Evolutionary conservation across 2,329 filamentous ascomycete species (phyloP), one percentile per base, ranked within the genome.

Genomic region (Colletotrichum brevisporum): DNA sequence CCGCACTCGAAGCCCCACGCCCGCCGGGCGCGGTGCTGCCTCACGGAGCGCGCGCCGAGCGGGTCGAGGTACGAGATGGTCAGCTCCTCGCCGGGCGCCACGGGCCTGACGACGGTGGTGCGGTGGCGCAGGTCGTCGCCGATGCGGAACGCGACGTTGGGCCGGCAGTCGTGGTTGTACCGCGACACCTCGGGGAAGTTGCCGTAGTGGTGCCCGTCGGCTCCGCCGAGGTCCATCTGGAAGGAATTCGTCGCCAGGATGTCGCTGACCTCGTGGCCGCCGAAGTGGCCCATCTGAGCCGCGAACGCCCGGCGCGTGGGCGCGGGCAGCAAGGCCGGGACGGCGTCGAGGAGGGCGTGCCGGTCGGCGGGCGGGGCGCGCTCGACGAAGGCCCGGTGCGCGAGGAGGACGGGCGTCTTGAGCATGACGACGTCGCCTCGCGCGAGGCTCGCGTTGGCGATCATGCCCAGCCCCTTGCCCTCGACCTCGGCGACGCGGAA

Each of bases 151-250:
- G 80, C 82, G 41, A 80, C 78, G 67, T 84, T 84, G 27, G 83
- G 80, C 2, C 82, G 77, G 69, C 83, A 84, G 73, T 83, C 81
- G 74, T 84, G 83, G 75, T 84, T 84, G 66, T 83, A 74, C n/a
- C 81, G 76, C 15, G 82, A 72, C 12, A 72, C 69, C 21, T 71
- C 71, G 13, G 69, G 69, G 50, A 66, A 72, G 54, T 71, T 71
- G 50, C 64, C 71, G 51, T 71, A 72, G 21, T 72, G 69, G 41
- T 72, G 65, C 36, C 57, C 70, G 31, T 57, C 67, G 6, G 47
- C 61, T 8, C 67, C 70, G 57, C 70, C 70, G 3, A 72, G 39
- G 58, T 72, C 71, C 54, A 72, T 68, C 58, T 72, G 71, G 69
- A 72, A 72, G 21, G 71, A 69, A 51, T 72, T 72, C 8, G 71